Percentiles rank a stretch among this genome's conserved stretches.
Conservation (phyloP, 2,329 filamentous ascomycete genomes). For the Apiospora pterosperma region DNA sequence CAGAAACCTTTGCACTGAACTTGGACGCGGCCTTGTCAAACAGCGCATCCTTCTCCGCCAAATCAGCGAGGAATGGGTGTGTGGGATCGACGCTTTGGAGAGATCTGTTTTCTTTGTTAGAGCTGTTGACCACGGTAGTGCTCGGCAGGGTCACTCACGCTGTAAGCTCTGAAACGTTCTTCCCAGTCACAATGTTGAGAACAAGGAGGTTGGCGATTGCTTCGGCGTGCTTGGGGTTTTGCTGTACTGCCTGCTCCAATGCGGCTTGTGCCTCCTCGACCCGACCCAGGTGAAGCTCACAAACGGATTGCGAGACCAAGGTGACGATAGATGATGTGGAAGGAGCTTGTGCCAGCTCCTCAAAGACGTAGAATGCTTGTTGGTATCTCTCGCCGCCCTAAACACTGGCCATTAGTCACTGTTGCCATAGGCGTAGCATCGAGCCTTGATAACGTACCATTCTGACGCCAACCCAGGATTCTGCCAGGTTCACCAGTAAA, state of each 20-base stretch:
- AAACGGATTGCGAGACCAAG: slow-evolving; percentile 83
- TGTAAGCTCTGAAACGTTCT: slow-evolving; percentile 60
- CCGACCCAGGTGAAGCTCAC: slow-evolving; percentile 86
- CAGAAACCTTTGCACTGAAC: slow-evolving; percentile 78
- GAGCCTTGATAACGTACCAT: slow-evolving; percentile 53
- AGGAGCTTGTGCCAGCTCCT: slow-evolving; percentile 87
- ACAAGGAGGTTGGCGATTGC: slow-evolving; percentile 83
- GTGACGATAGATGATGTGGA: slow-evolving; percentile 73
- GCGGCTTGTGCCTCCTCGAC: slow-evolving; percentile 86
- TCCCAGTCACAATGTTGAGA: slow-evolving; percentile 72
- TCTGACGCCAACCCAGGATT: slow-evolving; percentile 90
- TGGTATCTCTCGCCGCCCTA: slow-evolving; percentile 95
- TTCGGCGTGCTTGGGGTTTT: slow-evolving; percentile 68
- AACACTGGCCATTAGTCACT: slow-evolving; percentile 21
- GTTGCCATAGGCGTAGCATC: not conserved
- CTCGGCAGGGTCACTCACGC: slow-evolving; percentile 45
- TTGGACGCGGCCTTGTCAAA: slow-evolving; percentile 86
- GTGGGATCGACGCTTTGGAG: slow-evolving; percentile 58
- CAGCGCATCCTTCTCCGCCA: slow-evolving; percentile 79
- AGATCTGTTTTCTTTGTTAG: slow-evolving; percentile 34
- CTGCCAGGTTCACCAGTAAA: slow-evolving; percentile 86
- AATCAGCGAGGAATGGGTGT: slow-evolving; percentile 69
- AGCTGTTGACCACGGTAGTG: not conserved
- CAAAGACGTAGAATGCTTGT: slow-evolving; percentile 94
- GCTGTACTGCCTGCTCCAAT: slow-evolving; percentile 73